Conservation (phyloP, 345 rosid species). For the Ailanthus altissimus region DNA sequence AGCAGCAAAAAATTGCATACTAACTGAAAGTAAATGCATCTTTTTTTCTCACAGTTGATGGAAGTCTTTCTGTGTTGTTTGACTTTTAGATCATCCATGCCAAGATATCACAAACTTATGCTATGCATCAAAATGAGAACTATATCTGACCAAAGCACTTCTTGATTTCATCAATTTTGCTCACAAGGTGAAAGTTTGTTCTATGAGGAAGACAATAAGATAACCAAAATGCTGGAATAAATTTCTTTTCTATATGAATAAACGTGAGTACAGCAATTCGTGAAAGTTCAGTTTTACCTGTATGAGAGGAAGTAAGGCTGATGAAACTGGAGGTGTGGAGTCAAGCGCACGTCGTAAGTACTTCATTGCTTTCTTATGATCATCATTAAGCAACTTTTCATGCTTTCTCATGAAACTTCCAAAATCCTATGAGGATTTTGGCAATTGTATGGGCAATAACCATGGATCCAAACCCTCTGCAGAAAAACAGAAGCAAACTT, state of each 20-base stretch:
- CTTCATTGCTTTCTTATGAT: constrained; percentile 65
- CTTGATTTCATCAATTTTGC: neutral
- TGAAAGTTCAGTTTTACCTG: constrained; percentile 52
- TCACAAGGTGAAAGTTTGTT: neutral
- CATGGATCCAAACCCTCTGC: constrained; percentile 63
- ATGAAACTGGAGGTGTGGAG: constrained; percentile 40
- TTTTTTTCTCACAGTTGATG: neutral
- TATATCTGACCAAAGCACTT: neutral
- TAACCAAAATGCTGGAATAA: neutral
- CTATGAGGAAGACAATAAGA: neutral
- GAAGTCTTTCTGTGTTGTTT: neutral
- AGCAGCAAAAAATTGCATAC: neutral
- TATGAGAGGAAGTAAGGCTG: constrained; percentile 73
- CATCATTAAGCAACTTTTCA: constrained; percentile 33
- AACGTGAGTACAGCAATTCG: constrained; percentile 3
- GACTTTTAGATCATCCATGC: neutral
- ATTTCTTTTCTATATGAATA: neutral
- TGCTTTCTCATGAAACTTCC: constrained; percentile 29
- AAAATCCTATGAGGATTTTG: constrained; percentile 42
- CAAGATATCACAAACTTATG: neutral
- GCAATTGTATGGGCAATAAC: constrained; percentile 68
- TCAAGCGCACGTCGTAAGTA: constrained; percentile 50
- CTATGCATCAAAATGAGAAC: neutral
- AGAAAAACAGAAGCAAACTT: constrained; percentile 21
- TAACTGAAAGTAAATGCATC: neutral